phyloP scores from a whole-genome alignment of 768 basidiomycete species.

The Boletus eberwhitei region DNA sequence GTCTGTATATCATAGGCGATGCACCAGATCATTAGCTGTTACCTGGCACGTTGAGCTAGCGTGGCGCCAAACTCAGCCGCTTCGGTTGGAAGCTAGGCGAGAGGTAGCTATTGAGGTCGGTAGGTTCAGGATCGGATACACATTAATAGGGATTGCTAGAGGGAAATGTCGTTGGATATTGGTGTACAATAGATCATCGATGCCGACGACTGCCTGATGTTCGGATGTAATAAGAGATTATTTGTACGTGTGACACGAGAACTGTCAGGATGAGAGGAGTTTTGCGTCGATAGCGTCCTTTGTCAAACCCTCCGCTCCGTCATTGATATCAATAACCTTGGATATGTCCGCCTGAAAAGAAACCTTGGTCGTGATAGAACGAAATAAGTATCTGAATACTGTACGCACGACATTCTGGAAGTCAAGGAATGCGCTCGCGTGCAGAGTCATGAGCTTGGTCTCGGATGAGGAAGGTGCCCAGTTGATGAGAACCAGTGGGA shows the following conservation, averaged over 20 bases:
- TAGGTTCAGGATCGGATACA: background rate
- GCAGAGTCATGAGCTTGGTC: constrained; percentile 71
- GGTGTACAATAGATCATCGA: background rate
- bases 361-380: background rate
- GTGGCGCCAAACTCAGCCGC: background rate
- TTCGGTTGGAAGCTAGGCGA: background rate
- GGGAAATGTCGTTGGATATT: background rate
- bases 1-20: constrained; percentile 24
- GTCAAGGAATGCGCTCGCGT: constrained; percentile 76
- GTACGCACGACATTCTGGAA: constrained; percentile 73
- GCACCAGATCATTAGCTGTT: constrained; percentile 17
- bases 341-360: constrained; percentile 61
- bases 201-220: background rate
- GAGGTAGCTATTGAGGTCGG: constrained; percentile 2
- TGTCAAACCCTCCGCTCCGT: constrained; percentile 80
- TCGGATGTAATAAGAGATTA: background rate
- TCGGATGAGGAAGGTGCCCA: constrained; percentile 83
- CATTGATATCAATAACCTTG: constrained; percentile 78
- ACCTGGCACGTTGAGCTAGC: background rate
- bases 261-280: constrained; percentile 33
- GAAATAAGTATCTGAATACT: background rate
- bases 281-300: constrained; percentile 65
- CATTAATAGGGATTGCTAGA: background rate
- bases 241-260: background rate
- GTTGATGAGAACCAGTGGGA: constrained; percentile 82